These are phyloP conservation scores for Capsella bursapastoris DNA, from an alignment of 345 rosid species.

Conservation along the genomic window DNA sequence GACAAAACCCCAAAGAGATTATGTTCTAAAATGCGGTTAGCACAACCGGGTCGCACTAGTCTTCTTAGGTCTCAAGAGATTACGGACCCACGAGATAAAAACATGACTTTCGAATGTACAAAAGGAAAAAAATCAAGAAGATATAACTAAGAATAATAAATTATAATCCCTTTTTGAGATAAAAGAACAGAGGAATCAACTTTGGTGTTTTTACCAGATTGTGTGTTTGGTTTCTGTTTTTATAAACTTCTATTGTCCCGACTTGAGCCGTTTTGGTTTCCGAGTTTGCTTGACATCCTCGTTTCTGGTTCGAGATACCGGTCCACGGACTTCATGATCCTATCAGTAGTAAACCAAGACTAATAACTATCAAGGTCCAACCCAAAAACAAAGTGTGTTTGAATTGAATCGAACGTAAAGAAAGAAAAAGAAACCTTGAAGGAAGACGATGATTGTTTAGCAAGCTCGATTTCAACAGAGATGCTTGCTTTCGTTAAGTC, in stretches of 20 bases:
- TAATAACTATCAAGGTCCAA: conserved; percentile 1
- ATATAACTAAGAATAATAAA: conserved; percentile 29
- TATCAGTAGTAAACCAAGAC: conserved; percentile 15
- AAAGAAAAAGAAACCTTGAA: conserved; percentile 32
- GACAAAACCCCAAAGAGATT: background rate
- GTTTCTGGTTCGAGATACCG: conserved; percentile 32
- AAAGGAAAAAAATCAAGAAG: conserved; percentile 20
- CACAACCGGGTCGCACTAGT: conserved; percentile 39
- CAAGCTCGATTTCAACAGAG: conserved; percentile 86
- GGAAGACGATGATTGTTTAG: conserved; percentile 55
- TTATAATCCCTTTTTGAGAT: conserved; percentile 27
- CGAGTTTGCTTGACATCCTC: conserved; percentile 42
- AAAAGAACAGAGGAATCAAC: conserved; percentile 27
- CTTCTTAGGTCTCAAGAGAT: conserved; percentile 38
- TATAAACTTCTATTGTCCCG: conserved; percentile 21
- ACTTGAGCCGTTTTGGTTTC: conserved; percentile 44
- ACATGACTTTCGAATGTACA: conserved; percentile 33
- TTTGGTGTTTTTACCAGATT: conserved; percentile 29
- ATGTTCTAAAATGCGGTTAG: conserved; percentile 37
- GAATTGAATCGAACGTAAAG: conserved; percentile 14
- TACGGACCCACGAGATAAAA: conserved; percentile 39
- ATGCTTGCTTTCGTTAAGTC: conserved; percentile 86
- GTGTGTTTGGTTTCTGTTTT: background rate
- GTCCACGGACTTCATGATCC: conserved; percentile 34
- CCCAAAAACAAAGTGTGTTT: background rate